Conservation (phyloP, 2,329 filamentous ascomycete genomes). For the Aureobasidium uvarum region DNA sequence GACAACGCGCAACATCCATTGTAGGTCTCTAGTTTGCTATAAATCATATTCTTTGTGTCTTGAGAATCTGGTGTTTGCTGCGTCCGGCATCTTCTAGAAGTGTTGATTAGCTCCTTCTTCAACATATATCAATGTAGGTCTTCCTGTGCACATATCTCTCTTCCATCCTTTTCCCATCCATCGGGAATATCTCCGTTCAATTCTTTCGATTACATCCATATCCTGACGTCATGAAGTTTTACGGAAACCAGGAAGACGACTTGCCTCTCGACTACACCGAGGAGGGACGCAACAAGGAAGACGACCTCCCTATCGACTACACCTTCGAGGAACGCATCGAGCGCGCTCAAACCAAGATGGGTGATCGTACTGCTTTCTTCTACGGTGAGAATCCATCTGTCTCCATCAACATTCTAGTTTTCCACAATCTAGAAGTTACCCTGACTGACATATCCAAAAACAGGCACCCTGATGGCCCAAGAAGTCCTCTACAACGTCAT, state of each 20-base stretch:
- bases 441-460: neutral
- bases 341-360: constrained; percentile 39
- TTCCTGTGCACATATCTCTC: neutral
- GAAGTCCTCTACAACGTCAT: constrained; percentile 83
- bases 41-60: neutral
- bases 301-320: neutral
- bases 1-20: constrained; percentile 1
- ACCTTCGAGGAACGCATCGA: neutral
- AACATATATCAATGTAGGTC: constrained; percentile 6
- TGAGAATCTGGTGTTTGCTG: constrained; percentile 12
- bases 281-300: neutral
- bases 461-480: constrained; percentile 70
- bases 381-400: constrained; percentile 50
- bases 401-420: no score
- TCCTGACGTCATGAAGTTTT: neutral
- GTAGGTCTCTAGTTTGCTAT: neutral
- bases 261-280: neutral
- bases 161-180: neutral
- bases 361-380: constrained; percentile 60
- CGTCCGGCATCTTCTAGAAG: neutral
- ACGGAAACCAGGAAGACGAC: neutral
- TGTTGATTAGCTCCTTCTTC: neutral
- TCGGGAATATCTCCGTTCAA: neutral
- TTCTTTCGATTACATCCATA: neutral
- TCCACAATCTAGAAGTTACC: no score